Evolutionary conservation across 352 stramenopile species (phyloP).

Genomic region (Pythium insidiosum): DNA sequence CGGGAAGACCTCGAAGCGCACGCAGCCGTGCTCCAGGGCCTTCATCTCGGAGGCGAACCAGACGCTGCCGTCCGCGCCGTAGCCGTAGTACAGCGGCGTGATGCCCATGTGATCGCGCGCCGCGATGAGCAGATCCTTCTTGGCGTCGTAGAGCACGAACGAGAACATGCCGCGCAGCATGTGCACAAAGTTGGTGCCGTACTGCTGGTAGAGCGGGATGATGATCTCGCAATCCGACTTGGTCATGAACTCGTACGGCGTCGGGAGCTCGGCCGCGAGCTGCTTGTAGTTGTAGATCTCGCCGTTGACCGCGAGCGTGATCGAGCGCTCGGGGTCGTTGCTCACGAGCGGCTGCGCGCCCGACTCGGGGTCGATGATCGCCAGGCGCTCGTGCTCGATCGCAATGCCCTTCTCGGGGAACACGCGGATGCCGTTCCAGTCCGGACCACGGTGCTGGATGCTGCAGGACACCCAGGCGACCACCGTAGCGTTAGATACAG

Average conservation of each 20-base stretch:
- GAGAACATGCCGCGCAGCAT: conserved; percentile 98
- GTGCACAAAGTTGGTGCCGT: conserved; percentile 86
- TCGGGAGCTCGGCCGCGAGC: conserved; percentile 78
- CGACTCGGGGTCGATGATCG: conserved; percentile 98
- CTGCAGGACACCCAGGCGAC: conserved; percentile 19
- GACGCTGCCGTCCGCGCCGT: conserved; percentile 93
- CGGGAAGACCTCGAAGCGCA: conserved; percentile 86
- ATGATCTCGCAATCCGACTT: conserved; percentile 98
- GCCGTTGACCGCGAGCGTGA: conserved; percentile 97
- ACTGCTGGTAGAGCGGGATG: conserved; percentile 92
- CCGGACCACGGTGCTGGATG: conserved; percentile 95
- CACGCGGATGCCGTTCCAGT: conserved; percentile 92
- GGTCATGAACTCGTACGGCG: conserved; percentile 91
- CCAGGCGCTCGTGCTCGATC: conserved; percentile 96
- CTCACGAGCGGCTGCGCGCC: conserved; percentile 88
- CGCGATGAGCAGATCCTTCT: conserved; percentile 92
- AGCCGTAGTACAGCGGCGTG: conserved; percentile 98
- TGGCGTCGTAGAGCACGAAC: conserved; percentile 96
- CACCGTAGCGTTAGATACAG: too few species aligned
- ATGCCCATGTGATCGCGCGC: conserved; percentile 98
- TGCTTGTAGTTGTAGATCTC: conserved; percentile 99
- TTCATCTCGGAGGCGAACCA: conserved; percentile 99
- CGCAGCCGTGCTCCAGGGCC: conserved; percentile 83
- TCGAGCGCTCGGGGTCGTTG: conserved; percentile 66
- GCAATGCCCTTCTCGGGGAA: conserved; percentile 70